phyloP scores from a whole-genome alignment of 1,284 basidiomycete genomes.

The Microbotryomycetes sp. region DNA sequence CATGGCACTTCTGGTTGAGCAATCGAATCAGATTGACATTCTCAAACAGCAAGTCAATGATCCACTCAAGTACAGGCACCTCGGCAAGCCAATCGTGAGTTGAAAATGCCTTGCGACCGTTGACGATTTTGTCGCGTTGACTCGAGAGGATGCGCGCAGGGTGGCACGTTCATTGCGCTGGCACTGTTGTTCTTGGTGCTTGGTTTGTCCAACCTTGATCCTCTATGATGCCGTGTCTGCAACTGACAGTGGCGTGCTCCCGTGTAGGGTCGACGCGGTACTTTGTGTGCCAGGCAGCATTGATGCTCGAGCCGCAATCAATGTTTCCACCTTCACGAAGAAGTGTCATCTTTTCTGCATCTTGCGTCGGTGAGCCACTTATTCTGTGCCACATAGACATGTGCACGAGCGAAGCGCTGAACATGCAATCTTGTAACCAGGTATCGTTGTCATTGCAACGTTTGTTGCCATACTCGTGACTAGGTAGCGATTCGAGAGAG shows the following conservation, averaged over 20 bases:
- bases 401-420: background rate
- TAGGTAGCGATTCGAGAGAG: too few relatives aligned
- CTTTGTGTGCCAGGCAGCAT: slow-evolving; percentile 15
- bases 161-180: slow-evolving; percentile 10
- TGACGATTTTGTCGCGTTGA: background rate
- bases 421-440: background rate
- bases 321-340: slow-evolving; percentile 26
- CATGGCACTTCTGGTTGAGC: background rate
- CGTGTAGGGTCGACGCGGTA: slow-evolving; percentile 19
- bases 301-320: slow-evolving; percentile 21
- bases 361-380: slow-evolving; percentile 13
- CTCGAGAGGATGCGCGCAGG: background rate
- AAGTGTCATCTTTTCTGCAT: slow-evolving; percentile 11
- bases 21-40: slow-evolving; percentile 9
- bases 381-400: background rate
- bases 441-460: slow-evolving; percentile 15
- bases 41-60: background rate
- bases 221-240: background rate
- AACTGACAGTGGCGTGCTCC: background rate
- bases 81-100: slow-evolving; percentile 29
- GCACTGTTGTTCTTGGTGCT: slow-evolving; percentile 24
- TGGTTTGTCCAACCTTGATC: slow-evolving; percentile 3
- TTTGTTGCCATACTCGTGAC: slow-evolving; percentile 18
- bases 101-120: background rate
- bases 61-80: slow-evolving; percentile 17